Base-by-base conservation (phyloP, 2,329 filamentous ascomycete genomes). In the Xylaria digitata region DNA sequence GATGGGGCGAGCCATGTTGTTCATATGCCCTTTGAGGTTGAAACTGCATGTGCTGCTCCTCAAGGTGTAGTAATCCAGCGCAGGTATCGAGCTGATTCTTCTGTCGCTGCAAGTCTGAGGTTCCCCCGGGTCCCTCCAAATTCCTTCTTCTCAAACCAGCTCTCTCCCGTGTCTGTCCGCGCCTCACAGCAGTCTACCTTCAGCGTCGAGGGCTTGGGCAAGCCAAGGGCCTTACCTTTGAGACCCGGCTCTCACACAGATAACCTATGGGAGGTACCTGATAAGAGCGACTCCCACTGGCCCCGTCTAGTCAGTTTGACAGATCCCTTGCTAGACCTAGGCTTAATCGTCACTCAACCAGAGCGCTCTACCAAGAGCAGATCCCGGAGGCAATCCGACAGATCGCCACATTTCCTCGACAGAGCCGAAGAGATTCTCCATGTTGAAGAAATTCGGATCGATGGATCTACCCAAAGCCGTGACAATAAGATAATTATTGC, bases 21-120 rank as follows among this genome's bases (percentile, higher is more conserved):
- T 54, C 93, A 97, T 77, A 88, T 99, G 75, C 95, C 95, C 1
- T 99, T 99, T 76, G 94, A 98, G 80, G 92, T 97, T 48, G 93
- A 97, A 76, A 89, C 89, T 60, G 94, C 92, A 34, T 93, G 94
- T 78, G 89, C 95, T 42, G 92, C 92, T 13, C 92, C 94, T 6
- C 85, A 89, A 37, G 96, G 96, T 30, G 85, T 98, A 56, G 86
- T 99, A 21, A 88, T 99, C 63, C 95, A 98, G 79, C 87, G 94
- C 67, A 97, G 91, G 76, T 83, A 90, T 48, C 84, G 83, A 65
- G 77, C 81, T 9, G 84, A 87, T 65, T 84, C 78, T 65, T 74
- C 82, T 9, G 80, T 82, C 1, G 81, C 86, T 6, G 81, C 87
- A 23, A 84, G 86, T 23, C 79, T 90, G 60, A 87, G 81, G 66